Conservation (phyloP, 2,329 filamentous ascomycete genomes). For the Colletotrichum salicis region DNA sequence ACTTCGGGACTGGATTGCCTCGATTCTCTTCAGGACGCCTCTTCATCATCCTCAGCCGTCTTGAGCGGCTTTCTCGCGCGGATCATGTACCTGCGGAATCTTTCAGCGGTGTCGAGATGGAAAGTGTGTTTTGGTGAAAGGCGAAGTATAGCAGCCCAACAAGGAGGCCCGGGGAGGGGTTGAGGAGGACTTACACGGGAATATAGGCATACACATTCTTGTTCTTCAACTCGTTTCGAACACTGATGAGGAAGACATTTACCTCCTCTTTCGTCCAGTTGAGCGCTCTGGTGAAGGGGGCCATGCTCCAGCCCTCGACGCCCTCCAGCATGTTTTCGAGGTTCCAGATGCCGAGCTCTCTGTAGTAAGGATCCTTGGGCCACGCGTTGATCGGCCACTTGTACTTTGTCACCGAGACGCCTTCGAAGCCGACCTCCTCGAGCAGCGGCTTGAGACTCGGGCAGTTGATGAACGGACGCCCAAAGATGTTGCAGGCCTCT, state of each 20-base stretch:
- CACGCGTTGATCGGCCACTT: constrained; percentile 50
- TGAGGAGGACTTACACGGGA: constrained; percentile 1
- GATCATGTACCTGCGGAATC: too few relatives aligned
- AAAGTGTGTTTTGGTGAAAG: too few relatives aligned
- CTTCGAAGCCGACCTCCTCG: constrained; percentile 45
- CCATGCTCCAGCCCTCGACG: background rate
- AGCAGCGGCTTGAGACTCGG: constrained; percentile 20
- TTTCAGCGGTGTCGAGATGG: too few relatives aligned
- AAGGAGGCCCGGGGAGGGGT: too few relatives aligned
- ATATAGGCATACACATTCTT: constrained; percentile 39
- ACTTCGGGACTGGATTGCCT: too few relatives aligned
- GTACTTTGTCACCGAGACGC: constrained; percentile 42
- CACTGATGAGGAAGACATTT: constrained; percentile 36
- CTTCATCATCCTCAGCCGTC: too few relatives aligned
- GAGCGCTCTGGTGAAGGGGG: background rate
- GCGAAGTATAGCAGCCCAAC: too few relatives aligned
- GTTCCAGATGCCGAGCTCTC: constrained; percentile 46
- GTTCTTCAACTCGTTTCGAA: constrained; percentile 38
- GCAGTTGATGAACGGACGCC: constrained; percentile 36
- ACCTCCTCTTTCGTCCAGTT: constrained; percentile 38
- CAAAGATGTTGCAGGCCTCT: constrained; percentile 42
- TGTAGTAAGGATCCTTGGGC: constrained; percentile 46
- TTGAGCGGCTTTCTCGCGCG: too few relatives aligned
- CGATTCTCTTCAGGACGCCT: too few relatives aligned
- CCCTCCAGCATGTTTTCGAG: background rate